Evolutionary conservation across 305 asterid species (phyloP).

Genomic region (Euphrasia arctica): DNA sequence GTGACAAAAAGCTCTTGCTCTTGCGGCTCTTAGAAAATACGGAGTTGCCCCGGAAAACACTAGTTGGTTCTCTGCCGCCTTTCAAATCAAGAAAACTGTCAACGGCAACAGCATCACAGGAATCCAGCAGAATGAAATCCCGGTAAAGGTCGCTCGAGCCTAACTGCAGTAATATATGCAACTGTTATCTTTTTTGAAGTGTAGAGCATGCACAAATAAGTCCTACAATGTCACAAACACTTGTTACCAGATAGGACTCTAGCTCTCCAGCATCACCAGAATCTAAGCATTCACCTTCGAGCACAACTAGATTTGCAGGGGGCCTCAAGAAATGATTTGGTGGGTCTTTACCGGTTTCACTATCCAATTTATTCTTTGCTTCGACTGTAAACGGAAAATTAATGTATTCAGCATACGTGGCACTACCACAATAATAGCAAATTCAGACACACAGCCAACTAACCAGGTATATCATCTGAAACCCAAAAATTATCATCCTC

Average conservation of each 20-base stretch:
- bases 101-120: constrained; percentile 71
- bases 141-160: constrained; percentile 80
- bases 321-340: constrained; percentile 55
- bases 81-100: constrained; percentile 53
- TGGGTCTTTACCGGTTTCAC: constrained; percentile 38
- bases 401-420: constrained; percentile 13
- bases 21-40: constrained; percentile 46
- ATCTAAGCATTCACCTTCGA: constrained; percentile 98
- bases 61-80: constrained; percentile 43
- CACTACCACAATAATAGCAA: constrained; percentile 16
- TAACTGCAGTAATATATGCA: constrained; percentile 52
- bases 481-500: constrained; percentile 71
- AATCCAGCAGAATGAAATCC: constrained; percentile 79
- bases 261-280: constrained; percentile 83
- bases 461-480: constrained; percentile 80
- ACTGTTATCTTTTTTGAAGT: constrained; percentile 18
- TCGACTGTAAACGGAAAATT: constrained; percentile 54
- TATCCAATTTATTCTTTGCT: constrained; percentile 62
- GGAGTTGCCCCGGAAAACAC: constrained; percentile 41
- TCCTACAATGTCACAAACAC: constrained; percentile 18
- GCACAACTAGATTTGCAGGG: constrained; percentile 92
- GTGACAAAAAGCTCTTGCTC: constrained; percentile 63
- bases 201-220: constrained; percentile 6
- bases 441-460: constrained; percentile 43
- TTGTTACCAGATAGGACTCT: constrained; percentile 85